Percentiles rank a stretch among this genome's conserved stretches.
Conservation (phyloP, 768 basidiomycete genomes). For the Amanita exitialis region DNA sequence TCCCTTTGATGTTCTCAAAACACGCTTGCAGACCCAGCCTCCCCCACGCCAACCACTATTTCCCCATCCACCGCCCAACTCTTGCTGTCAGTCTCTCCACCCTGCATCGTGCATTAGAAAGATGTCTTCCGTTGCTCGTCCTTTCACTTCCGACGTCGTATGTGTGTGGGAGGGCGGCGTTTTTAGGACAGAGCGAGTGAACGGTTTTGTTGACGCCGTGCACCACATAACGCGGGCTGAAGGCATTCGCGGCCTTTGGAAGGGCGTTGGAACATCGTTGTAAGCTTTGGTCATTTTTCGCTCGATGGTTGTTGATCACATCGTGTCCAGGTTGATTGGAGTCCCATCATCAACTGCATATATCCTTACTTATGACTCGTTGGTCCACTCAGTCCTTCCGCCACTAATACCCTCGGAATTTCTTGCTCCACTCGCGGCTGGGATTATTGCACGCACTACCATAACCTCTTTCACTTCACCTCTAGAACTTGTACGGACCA, state of each 20-base stretch:
- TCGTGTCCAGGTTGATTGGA: constrained; percentile 57
- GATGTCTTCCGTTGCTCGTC: constrained; percentile 64
- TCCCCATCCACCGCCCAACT: constrained; percentile 40
- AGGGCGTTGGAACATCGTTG: constrained; percentile 88
- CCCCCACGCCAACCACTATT: constrained; percentile 37
- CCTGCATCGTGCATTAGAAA: constrained; percentile 52
- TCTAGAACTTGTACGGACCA: constrained; percentile 87
- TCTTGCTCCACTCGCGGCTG: constrained; percentile 67
- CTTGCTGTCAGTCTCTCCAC: constrained; percentile 63
- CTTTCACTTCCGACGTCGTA: constrained; percentile 54
- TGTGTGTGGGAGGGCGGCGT: constrained; percentile 74
- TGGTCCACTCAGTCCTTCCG: constrained; percentile 55
- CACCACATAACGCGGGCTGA: constrained; percentile 72
- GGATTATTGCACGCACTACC: constrained; percentile 70
- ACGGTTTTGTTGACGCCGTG: constrained; percentile 81
- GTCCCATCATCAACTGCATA: constrained; percentile 90
- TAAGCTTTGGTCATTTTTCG: constrained; percentile 25
- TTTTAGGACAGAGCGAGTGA: constrained; percentile 61
- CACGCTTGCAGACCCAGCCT: constrained; percentile 91
- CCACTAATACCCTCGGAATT: constrained; percentile 42
- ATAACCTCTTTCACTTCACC: constrained; percentile 79
- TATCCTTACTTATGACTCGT: constrained; percentile 93
- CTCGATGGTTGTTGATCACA: constrained; percentile 8
- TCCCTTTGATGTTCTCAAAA: constrained; percentile 97
- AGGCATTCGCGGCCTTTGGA: constrained; percentile 85